Conservation (phyloP, 2,329 filamentous ascomycete species). For the Aspergillus pseudotamarii region DNA sequence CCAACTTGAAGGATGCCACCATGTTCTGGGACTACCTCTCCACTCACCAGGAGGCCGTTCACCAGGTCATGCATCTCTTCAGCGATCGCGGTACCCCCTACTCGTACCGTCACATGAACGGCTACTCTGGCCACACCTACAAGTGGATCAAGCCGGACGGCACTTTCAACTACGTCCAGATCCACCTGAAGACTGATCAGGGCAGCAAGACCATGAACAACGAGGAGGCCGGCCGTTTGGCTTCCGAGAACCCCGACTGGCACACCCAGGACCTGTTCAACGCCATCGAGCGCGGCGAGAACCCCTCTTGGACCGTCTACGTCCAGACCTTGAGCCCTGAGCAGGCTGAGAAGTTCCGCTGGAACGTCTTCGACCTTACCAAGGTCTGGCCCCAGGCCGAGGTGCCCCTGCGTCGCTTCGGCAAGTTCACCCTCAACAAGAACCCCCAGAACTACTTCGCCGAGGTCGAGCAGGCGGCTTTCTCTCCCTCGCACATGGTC, state of each 20-base stretch:
- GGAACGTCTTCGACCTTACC: slow-evolving; percentile 70
- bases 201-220: slow-evolving; percentile 63
- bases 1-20: slow-evolving; percentile 68
- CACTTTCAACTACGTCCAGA: slow-evolving; percentile 66
- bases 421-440: slow-evolving; percentile 65
- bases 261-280: slow-evolving; percentile 67
- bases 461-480: slow-evolving; percentile 72
- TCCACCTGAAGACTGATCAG: slow-evolving; percentile 66
- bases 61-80: slow-evolving; percentile 68
- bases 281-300: slow-evolving; percentile 62
- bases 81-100: slow-evolving; percentile 68
- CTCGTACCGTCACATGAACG: slow-evolving; percentile 68
- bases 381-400: slow-evolving; percentile 69
- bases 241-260: slow-evolving; percentile 63
- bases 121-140: slow-evolving; percentile 68
- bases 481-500: slow-evolving; percentile 68
- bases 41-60: slow-evolving; percentile 64
- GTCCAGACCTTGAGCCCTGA: slow-evolving; percentile 66
- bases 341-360: slow-evolving; percentile 62
- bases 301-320: slow-evolving; percentile 65
- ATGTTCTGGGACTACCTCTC: slow-evolving; percentile 70
- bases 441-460: slow-evolving; percentile 70
- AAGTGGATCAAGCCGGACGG: slow-evolving; percentile 69
- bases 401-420: slow-evolving; percentile 63
- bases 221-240: slow-evolving; percentile 58